A percentile compares a stretch with the other conserved stretches of the same genome.
Evolutionary conservation across 2,329 filamentous ascomycete genomes (phyloP).

Genomic region (Coniochaeta pulveracea): DNA sequence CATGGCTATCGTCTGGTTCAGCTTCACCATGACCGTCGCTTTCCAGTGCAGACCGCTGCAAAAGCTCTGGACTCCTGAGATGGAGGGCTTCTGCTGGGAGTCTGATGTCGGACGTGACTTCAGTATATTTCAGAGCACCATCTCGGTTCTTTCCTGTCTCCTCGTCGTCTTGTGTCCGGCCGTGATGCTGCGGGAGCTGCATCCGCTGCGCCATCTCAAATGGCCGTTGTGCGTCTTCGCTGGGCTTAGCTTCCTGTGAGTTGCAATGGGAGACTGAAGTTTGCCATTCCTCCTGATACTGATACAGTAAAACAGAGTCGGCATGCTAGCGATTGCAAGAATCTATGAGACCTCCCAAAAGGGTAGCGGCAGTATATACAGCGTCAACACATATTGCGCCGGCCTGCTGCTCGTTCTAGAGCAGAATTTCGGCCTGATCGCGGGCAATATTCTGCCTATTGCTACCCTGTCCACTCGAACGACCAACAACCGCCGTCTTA

Average conservation of each 20-base stretch:
- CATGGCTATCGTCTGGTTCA: constrained; percentile 20
- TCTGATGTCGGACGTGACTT: constrained; percentile 19
- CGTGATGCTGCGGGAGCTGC: constrained; percentile 18
- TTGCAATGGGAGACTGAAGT: neutral
- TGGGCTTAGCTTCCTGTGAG: constrained; percentile 17
- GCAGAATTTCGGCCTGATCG: constrained; percentile 24
- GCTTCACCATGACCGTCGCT: constrained; percentile 20
- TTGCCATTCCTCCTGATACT: neutral
- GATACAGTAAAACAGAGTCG: constrained; percentile 13
- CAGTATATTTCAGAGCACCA: constrained; percentile 23
- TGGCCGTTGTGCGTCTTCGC: constrained; percentile 24
- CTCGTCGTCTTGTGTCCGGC: constrained; percentile 22
- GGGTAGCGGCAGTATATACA: constrained; percentile 15
- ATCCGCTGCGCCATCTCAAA: constrained; percentile 14
- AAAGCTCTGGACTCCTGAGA: constrained; percentile 21
- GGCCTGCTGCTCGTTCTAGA: constrained; percentile 22
- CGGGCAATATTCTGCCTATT: constrained; percentile 24
- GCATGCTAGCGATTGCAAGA: constrained; percentile 19
- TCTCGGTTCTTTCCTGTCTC: constrained; percentile 23
- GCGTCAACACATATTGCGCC: constrained; percentile 17
- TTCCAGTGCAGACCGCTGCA: constrained; percentile 25
- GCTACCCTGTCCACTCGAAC: constrained; percentile 17
- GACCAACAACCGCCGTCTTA: constrained; percentile 8
- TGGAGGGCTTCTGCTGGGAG: constrained; percentile 20
- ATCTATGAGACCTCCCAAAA: constrained; percentile 22